Base-by-base conservation (phyloP, 768 basidiomycete species). In the Scleroderma citrinum region DNA sequence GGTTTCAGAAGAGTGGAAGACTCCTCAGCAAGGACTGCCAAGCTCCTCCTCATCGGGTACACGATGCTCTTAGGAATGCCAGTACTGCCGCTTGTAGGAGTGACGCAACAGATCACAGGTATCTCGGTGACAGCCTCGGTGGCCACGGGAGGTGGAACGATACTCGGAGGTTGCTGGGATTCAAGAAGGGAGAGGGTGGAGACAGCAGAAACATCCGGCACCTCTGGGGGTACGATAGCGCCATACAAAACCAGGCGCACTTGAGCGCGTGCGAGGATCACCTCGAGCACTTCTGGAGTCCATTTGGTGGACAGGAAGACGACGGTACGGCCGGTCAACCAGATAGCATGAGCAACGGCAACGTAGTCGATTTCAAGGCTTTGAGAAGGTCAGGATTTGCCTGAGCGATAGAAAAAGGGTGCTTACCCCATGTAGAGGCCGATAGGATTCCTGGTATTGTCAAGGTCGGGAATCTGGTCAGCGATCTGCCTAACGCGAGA, bases 11-110 rank as follows among this genome's bases (percentile, higher is more conserved):
- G 54, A 14, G 57, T 57, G 17, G 64, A 66, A 3, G 63, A 64
- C 34, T 64, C 63, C 39, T 65, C 61, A 14, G 53, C 34, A 10
- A 64, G 57, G 8, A 59, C 53, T 21, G 55, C 57, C 34, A 64
- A 44, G 29, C 59, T 56, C 24, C 57, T 51, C 24, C 49, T 40
- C 64, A 65, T 65, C n/a, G 61, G 61, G 29, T 63, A 64, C 13
- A 64, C 63, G 3, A 64, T 65, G 40, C 63, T 61, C 54, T 64
- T 64, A 3, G 63, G 64, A 3, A 65, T 56, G 7, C 63, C 63
- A n/a, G 63, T 64, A 26, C 63, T 64, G 36, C 63, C 64, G 11
- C 61, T 63, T 1, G 63, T 65, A 3, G 61, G 59, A 6, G 59
- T 63, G 29, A 64, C 46, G 19, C 62, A 64, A 50, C 46, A 61